phyloP scores from a whole-genome alignment of 352 stramenopile species.

The Phytophthora brassicae region DNA sequence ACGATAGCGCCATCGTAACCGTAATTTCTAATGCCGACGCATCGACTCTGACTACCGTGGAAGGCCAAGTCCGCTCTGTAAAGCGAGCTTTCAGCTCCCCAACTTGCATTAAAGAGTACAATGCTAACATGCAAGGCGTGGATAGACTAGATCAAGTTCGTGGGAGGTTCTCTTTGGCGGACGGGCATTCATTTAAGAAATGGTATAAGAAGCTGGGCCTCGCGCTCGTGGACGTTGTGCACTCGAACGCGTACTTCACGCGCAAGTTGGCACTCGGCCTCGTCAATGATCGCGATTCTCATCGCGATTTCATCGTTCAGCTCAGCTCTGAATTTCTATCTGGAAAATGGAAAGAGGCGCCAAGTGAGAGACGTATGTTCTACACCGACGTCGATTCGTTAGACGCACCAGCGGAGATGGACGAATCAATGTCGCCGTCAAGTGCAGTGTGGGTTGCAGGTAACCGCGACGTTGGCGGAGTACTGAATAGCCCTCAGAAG shows the following conservation, averaged over 20 bases:
- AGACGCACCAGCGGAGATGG: not conserved
- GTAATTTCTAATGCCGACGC: constrained; percentile 29
- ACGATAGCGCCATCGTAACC: constrained; percentile 25
- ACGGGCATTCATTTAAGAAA: constrained; percentile 2
- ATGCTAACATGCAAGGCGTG: not conserved
- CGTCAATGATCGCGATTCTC: too few species aligned
- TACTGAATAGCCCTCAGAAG: not conserved
- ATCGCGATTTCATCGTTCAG: not conserved
- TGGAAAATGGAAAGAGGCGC: constrained; percentile 1
- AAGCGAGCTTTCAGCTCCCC: not conserved
- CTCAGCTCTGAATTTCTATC: not conserved
- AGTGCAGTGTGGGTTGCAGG: too few species aligned
- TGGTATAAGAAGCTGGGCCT: not conserved
- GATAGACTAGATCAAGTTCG: constrained; percentile 5
- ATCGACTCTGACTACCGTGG: constrained; percentile 24
- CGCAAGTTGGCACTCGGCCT: not conserved
- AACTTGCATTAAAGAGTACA: constrained; percentile 1
- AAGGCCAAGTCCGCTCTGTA: not conserved
- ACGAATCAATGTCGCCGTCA: not conserved
- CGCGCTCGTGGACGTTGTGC: not conserved
- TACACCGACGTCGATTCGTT: not conserved
- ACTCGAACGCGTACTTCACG: not conserved
- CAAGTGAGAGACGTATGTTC: not conserved
- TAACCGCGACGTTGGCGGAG: too few species aligned
- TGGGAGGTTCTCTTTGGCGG: not conserved